Conservation (phyloP, 1,284 basidiomycete species). For the Irpex sp. region DNA sequence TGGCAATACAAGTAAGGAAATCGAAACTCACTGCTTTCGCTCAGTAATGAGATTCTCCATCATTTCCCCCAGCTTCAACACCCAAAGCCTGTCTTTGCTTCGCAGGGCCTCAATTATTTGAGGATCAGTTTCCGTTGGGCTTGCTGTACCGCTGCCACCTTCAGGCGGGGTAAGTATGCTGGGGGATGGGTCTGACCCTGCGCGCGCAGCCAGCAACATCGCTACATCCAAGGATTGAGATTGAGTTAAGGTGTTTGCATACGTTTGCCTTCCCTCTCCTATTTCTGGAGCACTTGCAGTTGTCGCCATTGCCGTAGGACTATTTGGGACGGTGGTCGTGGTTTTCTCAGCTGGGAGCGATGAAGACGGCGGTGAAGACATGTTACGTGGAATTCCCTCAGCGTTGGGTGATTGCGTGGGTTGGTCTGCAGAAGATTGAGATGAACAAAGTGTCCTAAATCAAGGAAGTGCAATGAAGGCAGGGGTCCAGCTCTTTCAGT, state of each 20-base stretch:
- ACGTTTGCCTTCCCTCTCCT: not conserved
- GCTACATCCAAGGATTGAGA: slow-evolving; percentile 22
- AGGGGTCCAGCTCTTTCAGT: not conserved
- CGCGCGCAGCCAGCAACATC: slow-evolving; percentile 17
- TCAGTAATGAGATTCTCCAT: slow-evolving; percentile 77
- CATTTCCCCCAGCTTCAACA: slow-evolving; percentile 76
- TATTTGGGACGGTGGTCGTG: slow-evolving; percentile 16
- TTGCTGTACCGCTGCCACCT: slow-evolving; percentile 7
- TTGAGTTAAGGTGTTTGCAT: slow-evolving; percentile 11
- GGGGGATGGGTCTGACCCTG: slow-evolving; percentile 16
- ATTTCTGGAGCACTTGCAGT: slow-evolving; percentile 22
- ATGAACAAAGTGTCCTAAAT: slow-evolving; percentile 1
- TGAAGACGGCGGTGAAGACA: slow-evolving; percentile 2
- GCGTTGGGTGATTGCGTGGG: not conserved
- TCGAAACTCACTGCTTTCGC: slow-evolving; percentile 41
- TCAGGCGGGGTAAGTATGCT: slow-evolving; percentile 11
- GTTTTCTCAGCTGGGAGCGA: slow-evolving; percentile 1
- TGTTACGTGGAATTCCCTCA: slow-evolving; percentile 2
- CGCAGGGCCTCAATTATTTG: slow-evolving; percentile 80
- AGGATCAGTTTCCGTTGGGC: slow-evolving; percentile 54
- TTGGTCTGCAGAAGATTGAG: slow-evolving; percentile 2
- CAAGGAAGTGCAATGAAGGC: not conserved
- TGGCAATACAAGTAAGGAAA: not conserved
- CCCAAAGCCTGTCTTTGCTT: slow-evolving; percentile 82
- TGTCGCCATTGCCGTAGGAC: slow-evolving; percentile 17